phyloP scores from a whole-genome alignment of 805 yeast genomes.

The Wickerhamomyces kurtzmanii region DNA sequence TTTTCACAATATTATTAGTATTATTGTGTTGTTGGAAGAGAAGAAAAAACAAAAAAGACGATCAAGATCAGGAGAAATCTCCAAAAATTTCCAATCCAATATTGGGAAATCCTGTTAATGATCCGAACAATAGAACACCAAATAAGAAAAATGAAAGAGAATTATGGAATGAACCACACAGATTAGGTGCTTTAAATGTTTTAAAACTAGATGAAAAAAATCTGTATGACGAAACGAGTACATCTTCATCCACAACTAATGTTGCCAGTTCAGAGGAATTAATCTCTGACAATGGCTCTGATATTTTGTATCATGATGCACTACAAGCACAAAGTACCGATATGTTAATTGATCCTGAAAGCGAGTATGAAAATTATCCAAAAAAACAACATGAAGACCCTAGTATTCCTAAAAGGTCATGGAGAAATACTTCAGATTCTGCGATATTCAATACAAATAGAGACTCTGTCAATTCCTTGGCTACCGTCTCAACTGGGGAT shows the following conservation, averaged over 20 bases:
- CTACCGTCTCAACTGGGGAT: conserved; percentile 81
- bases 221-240: conserved; percentile 21
- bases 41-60: conserved; percentile 22
- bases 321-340: conserved; percentile 29
- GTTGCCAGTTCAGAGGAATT: conserved; percentile 28
- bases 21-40: conserved; percentile 49
- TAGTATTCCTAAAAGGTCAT: conserved; percentile 35
- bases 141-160: conserved; percentile 12
- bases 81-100: conserved; percentile 29
- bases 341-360: conserved; percentile 17
- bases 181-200: conserved; percentile 40
- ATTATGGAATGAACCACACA: conserved; percentile 16
- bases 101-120: conserved; percentile 24
- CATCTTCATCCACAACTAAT: conserved; percentile 43
- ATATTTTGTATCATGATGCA: conserved; percentile 27
- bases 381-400: conserved; percentile 5
- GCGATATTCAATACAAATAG: conserved; percentile 24
- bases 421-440: conserved; percentile 38
- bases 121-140: conserved; percentile 17
- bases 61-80: conserved; percentile 17
- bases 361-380: conserved; percentile 15
- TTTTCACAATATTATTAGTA: conserved; percentile 36
- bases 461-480: conserved; percentile 61
- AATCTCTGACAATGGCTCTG: conserved; percentile 18
- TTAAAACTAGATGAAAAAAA: conserved; percentile 36